Base-by-base conservation (phyloP, 148 eudicot genomes). In the Camellia lanceoleosa region DNA sequence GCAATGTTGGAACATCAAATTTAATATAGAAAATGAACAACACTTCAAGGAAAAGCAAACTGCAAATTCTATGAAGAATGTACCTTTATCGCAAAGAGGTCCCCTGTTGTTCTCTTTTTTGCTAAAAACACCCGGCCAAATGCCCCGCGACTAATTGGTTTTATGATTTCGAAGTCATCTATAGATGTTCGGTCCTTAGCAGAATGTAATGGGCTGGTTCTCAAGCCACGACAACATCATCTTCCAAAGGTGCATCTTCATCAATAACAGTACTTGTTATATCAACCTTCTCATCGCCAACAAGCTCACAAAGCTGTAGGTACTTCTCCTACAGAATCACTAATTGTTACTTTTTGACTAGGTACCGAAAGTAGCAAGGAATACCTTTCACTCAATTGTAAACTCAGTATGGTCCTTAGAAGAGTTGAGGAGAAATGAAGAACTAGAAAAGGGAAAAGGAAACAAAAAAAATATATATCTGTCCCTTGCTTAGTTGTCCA, bases 81-180 rank as follows among this genome's bases (percentile, higher is more conserved):
- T 87, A 96, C 99, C 99, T 96, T 96, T 51, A 96, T 96, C 49
- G 99, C 99, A 88, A 96, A 96, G 75, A 93, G 96, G 88, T 96
- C 99, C 83, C 99, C 99, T 11, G 99, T 96, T 54, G 97, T 90
- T 80, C 99, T 90, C 78, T 96, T 96, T 83, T 93, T 93, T 30
- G 99, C 97, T 79, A 96, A 88, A 82, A 96, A 96, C 51, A 96
- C 99, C 66, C 98, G 89, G 52, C 99, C 99, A 86, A 92, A 96
- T 82, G 99, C 99, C 66, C 99, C 99, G 65, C 99, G 90, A 82
- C 99, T 96, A 38, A 96, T 94, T 73, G 99, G 99, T 87, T 93
- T 96, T 70, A 96, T 96, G 79, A 96, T 96, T 88, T 93, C 98
- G 83, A 96, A 96, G 87, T 96, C 98, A 81, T 96, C 98, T 77